Conservation (phyloP, 495 filamentous ascomycete species). For the Aspergillus funiculosus region DNA sequence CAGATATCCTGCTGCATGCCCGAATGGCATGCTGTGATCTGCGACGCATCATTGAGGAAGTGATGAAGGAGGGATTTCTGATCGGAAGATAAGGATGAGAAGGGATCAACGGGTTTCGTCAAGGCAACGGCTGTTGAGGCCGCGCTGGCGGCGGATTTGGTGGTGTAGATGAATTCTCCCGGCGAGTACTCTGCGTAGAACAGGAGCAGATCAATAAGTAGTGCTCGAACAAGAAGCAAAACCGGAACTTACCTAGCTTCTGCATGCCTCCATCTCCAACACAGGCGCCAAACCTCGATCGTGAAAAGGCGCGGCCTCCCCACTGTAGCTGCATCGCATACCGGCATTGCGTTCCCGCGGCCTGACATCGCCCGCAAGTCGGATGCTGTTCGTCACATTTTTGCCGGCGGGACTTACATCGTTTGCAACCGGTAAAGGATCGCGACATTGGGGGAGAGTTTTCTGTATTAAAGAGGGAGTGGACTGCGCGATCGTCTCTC, state of each 20-base stretch:
- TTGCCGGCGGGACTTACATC: conserved; percentile 43
- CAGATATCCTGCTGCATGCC: conserved; percentile 46
- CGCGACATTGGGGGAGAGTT: conserved; percentile 36
- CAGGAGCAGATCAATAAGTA: no score
- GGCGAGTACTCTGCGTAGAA: conserved; percentile 43
- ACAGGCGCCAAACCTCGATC: conserved; percentile 44
- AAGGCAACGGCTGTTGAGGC: conserved; percentile 28
- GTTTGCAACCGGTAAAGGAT: conserved; percentile 42
- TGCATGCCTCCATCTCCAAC: conserved; percentile 41
- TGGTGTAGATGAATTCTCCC: conserved; percentile 44
- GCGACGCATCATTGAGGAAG: conserved; percentile 43
- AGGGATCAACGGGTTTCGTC: conserved; percentile 35
- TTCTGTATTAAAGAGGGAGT: no score
- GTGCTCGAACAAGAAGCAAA: no score
- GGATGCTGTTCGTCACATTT: conserved; percentile 43
- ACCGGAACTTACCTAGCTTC: conserved; percentile 31
- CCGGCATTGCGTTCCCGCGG: conserved; percentile 19
- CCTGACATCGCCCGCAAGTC: conserved; percentile 33
- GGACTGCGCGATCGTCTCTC: no score
- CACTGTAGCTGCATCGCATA: conserved; percentile 28
- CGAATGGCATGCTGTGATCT: conserved; percentile 41
- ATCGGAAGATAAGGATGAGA: conserved; percentile 34
- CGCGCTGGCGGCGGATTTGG: conserved; percentile 23
- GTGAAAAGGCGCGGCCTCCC: conserved; percentile 35
- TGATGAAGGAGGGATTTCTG: conserved; percentile 41